Conservation (phyloP, 2,329 filamentous ascomycete species). For the Clarireedia homoeocarpa region DNA sequence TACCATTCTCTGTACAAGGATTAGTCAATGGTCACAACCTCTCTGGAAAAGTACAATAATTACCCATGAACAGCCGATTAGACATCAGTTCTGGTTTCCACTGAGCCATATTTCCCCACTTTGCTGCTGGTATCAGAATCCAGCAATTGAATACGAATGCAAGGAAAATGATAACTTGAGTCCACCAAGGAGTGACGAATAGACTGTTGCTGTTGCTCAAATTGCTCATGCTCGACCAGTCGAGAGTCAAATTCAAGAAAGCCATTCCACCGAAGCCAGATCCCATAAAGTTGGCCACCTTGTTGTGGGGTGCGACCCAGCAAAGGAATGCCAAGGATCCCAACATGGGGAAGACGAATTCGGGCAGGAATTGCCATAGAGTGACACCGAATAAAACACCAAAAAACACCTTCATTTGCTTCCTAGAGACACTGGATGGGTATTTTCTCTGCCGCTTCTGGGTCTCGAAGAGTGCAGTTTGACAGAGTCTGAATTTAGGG, state of each 20-base stretch:
- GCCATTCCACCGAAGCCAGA: slow-evolving; percentile 55
- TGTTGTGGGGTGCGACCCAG: slow-evolving; percentile 53
- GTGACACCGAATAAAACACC: slow-evolving; percentile 42
- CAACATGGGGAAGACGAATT: slow-evolving; percentile 52
- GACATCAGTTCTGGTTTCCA: slow-evolving; percentile 50
- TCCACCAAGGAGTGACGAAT: slow-evolving; percentile 51
- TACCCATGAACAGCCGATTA: slow-evolving; percentile 44
- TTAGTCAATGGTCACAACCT: background rate
- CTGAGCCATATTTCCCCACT: slow-evolving; percentile 46
- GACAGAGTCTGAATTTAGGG: slow-evolving; percentile 32
- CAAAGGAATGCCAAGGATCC: slow-evolving; percentile 54
- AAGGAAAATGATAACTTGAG: slow-evolving; percentile 46
- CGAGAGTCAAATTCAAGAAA: slow-evolving; percentile 49
- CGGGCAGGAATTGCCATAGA: slow-evolving; percentile 54
- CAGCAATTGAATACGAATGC: slow-evolving; percentile 50
- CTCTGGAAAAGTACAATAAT: slow-evolving; percentile 15
- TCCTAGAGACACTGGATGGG: slow-evolving; percentile 40
- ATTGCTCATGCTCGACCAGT: slow-evolving; percentile 54
- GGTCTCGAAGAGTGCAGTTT: slow-evolving; percentile 52
- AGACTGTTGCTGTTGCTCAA: slow-evolving; percentile 35
- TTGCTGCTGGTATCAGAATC: slow-evolving; percentile 50
- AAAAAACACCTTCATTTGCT: slow-evolving; percentile 52
- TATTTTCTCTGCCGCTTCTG: slow-evolving; percentile 44
- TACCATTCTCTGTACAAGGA: slow-evolving; percentile 25
- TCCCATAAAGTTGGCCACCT: slow-evolving; percentile 51